Base-by-base conservation (phyloP, 2,329 filamentous ascomycete species). In the Diaporthe destruens region DNA sequence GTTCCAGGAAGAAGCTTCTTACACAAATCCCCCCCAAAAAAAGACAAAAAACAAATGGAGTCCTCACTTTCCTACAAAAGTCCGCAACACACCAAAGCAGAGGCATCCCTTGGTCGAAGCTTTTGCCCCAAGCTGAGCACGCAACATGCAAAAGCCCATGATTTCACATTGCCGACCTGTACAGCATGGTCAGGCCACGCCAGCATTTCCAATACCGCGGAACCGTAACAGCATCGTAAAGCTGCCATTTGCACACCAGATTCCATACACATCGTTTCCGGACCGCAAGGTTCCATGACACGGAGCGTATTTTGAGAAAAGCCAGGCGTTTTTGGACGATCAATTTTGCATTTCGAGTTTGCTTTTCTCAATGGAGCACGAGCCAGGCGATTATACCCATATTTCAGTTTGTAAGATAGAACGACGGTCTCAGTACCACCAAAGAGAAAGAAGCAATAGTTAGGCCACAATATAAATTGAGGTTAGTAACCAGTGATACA, bases 381-480 rank as follows among this genome's bases (percentile, higher is more conserved):
- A 44, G 47, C 44, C 11, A 61, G 68, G 57, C 44, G 34, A 70
- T 12, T 70, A 70, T 70, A 70, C 68, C 68, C 68, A 54, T 3
- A 14, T 18, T 42, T 63, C 55, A 53, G 39, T 70, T 39, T 61
- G 68, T 54, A 36, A 61, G 32, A 70, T 70, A 42, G n/a, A n/a
- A 18, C 12, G 32, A 59, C 36, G 44, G n/a, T 4, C 55, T 44
- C 29, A 29, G 34, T 44, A 34, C 16, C 68, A 61, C 23, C 32
- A 47, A 51, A 18, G 25, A 53, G 44, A 14, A 63, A 63, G 25
- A 34, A 32, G 39, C 29, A 44, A n/a, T n/a, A n/a, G n/a, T n/a
- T n/a, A n/a, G n/a, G n/a, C n/a, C n/a, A n/a, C n/a, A n/a, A n/a
- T n/a, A n/a, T n/a, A n/a, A n/a, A n/a, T n/a, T n/a, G n/a, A n/a